Evolutionary conservation across 129 eudicot genomes (phyloP).

Genomic region (Dittrichia graveolens): DNA sequence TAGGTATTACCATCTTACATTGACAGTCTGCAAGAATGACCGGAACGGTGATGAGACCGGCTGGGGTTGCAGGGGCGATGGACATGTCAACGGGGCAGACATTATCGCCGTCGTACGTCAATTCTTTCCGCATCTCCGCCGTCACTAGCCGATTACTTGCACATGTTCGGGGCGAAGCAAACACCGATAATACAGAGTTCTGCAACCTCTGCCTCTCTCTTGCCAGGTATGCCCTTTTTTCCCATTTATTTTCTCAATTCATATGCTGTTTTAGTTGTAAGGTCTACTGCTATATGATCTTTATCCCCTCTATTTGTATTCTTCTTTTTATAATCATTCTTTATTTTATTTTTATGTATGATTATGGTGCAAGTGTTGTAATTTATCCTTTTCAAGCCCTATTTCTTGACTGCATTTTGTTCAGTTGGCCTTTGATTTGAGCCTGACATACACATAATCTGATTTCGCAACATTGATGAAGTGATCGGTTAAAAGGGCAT

Average conservation of each 20-base stretch:
- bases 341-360: background rate
- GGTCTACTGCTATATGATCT: background rate
- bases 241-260: background rate
- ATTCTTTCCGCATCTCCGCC: conserved; percentile 56
- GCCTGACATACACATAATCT: background rate
- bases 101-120: conserved; percentile 46
- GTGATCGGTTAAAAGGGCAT: background rate
- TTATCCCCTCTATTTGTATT: background rate
- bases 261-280: background rate
- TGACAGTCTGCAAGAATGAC: conserved; percentile 9
- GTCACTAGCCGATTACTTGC: conserved; percentile 50
- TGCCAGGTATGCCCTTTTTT: conserved; percentile 46
- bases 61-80: background rate
- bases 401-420: background rate
- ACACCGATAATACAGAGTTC: conserved; percentile 43
- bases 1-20: background rate
- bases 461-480: conserved; percentile 8
- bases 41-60: conserved; percentile 29
- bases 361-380: background rate
- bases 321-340: background rate
- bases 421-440: conserved; percentile 4
- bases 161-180: conserved; percentile 25
- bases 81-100: conserved; percentile 5
- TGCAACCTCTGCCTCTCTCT: conserved; percentile 80
- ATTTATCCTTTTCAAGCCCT: conserved; percentile 30